Base-by-base conservation (phyloP, 257 asterid genomes). In the Henckelia pumila region DNA sequence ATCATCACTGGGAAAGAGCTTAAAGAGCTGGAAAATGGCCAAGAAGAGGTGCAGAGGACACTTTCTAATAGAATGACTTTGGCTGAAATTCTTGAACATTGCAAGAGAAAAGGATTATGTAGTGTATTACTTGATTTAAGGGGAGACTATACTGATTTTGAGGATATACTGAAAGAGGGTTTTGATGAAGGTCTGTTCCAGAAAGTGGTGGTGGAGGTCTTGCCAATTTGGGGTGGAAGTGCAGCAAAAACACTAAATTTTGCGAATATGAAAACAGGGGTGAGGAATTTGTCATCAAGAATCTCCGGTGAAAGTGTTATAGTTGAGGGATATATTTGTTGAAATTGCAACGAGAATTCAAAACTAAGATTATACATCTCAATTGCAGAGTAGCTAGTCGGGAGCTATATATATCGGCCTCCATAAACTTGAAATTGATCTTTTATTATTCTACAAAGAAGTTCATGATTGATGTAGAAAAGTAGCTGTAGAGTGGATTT, bases 251-350 rank as follows among this genome's bases (percentile, higher is more conserved):
- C 49, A 20, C 56, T 69, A 66, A 73, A 56, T 63, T 53, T 53
- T 44, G 3, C 78, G 63, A 64, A 77, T 63, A 62, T 79, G 20
- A 76, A 75, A 61, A 69, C 35, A 47, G 69, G 50, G 72, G 79
- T 77, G 75, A 85, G 81, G 85, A 83, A 67, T 50, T 66, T 93
- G 80, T 79, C 85, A 16, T 74, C 95, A 55, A 75, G 40, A 47
- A 72, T 69, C 35, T 72, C 79, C n/a, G 88, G 91, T 29, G 76
- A 77, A 10, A 80, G 86, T 66, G 80, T 88, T 64, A 30, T 93
- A 66, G 75, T 90, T 53, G 95, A 90, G 76, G 97, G 96, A 29
- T 93, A 93, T 75, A 80, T 93, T 59, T 81, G 75, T 81, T 77
- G 19, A 25, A 40, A 5, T 32, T 49, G 53, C 53, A 13, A 3